phyloP scores from a whole-genome alignment of 2,329 filamentous ascomycete species.

The Trichoderma lentiforme region DNA sequence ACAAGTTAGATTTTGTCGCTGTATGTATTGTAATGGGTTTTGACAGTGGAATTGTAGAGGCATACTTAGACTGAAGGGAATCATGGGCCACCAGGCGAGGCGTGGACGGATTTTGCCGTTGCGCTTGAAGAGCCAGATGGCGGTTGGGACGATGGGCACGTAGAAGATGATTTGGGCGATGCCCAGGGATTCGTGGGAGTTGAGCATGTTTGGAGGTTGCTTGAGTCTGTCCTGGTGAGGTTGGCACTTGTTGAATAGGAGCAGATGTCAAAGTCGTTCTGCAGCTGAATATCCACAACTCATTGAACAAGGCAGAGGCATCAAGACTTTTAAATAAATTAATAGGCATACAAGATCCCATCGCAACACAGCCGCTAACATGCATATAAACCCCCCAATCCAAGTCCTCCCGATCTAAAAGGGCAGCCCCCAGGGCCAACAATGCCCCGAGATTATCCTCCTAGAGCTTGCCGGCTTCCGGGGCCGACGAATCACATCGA shows the following conservation, averaged over 20 bases:
- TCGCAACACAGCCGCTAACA: not conserved
- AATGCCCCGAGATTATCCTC: not conserved
- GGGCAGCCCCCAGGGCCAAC: not conserved
- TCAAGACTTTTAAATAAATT: not conserved
- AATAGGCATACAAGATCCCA: not conserved
- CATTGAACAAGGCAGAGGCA: not conserved
- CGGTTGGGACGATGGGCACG: slow-evolving; percentile 25
- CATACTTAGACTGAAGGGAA: slow-evolving; percentile 26
- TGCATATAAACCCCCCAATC: not conserved
- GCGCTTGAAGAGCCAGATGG: slow-evolving; percentile 25
- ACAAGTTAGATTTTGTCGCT: not conserved
- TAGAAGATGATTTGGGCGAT: slow-evolving; percentile 30
- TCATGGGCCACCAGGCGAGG: slow-evolving; percentile 29
- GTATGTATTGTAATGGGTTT: not conserved
- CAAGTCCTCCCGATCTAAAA: not conserved
- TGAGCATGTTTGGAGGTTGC: slow-evolving; percentile 17
- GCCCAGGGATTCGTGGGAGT: slow-evolving; percentile 25
- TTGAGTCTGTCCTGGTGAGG: not conserved
- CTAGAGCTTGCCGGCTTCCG: not conserved
- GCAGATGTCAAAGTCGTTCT: not conserved
- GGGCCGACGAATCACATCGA: not conserved
- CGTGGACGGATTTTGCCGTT: slow-evolving; percentile 28
- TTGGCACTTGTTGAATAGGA: not conserved
- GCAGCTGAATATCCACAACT: not conserved
- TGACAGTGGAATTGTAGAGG: not conserved